Percentiles rank a stretch among this genome's conserved stretches.
These are phyloP conservation scores for Tuber microsphaerosporum DNA, from an alignment of 495 filamentous ascomycete genomes.

Conservation along the genomic window DNA sequence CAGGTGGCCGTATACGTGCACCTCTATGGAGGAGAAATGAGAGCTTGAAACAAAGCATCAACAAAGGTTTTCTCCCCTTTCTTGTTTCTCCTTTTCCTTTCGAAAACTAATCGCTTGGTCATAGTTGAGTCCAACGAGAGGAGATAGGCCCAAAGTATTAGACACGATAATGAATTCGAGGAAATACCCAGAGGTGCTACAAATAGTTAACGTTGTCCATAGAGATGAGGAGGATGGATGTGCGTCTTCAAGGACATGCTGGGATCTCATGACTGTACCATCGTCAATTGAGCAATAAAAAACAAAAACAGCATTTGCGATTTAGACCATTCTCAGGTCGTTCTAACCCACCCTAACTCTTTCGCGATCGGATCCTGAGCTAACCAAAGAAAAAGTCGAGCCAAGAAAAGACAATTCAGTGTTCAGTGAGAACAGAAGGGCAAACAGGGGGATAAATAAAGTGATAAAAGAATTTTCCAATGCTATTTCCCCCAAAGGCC, in stretches of 20 bases:
- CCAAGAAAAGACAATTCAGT: neutral
- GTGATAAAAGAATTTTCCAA: neutral
- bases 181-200: neutral
- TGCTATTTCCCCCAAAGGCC: constrained; percentile 20
- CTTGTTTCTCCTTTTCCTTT: neutral
- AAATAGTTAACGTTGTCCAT: neutral
- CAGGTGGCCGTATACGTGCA: neutral
- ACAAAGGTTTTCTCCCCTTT: neutral
- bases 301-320: neutral
- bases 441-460: neutral
- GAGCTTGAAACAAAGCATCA: neutral
- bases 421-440: neutral
- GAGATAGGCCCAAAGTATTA: neutral
- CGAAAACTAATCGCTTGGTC: neutral
- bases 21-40: neutral
- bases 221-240: neutral
- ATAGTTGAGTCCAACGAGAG: neutral
- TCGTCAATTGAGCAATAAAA: neutral
- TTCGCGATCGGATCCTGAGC: neutral
- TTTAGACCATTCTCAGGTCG: neutral
- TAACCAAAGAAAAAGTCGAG: neutral
- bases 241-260: neutral
- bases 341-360: neutral
- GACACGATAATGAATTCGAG: neutral
- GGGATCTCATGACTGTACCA: neutral